Conservation (phyloP, 1,139 yeast genomes). For the Geotrichum citri-aurantii region DNA sequence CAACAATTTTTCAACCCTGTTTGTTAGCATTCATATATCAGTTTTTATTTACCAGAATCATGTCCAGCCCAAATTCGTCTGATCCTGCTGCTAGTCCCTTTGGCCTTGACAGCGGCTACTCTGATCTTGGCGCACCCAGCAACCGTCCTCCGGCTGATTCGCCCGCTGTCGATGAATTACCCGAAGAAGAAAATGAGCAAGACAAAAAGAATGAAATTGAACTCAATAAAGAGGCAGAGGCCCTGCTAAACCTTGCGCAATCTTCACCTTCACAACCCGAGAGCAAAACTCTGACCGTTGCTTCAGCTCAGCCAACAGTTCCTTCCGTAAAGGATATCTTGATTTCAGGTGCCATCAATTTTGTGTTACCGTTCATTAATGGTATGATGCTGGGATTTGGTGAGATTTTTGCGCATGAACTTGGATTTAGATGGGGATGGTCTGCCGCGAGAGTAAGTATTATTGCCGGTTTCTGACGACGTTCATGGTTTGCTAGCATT, state of each 20-base stretch:
- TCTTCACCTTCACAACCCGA: background rate
- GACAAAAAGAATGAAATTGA: background rate
- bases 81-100: background rate
- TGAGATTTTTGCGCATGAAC: conserved; percentile 88
- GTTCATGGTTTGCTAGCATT: background rate
- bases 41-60: background rate
- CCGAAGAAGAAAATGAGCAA: background rate
- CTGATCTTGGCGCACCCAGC: background rate
- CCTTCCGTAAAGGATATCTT: conserved; percentile 12
- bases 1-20: no score
- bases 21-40: background rate
- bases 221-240: background rate
- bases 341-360: conserved; percentile 49
- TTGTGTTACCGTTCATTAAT: conserved; percentile 80
- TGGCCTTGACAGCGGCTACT: background rate
- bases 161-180: background rate
- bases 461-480: background rate
- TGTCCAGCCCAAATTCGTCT: background rate
- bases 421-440: conserved; percentile 79
- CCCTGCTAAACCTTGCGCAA: background rate
- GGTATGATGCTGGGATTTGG: conserved; percentile 98
- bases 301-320: background rate
- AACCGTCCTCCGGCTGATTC: background rate
- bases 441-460: conserved; percentile 58
- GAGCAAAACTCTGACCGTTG: background rate